Percentiles rank a stretch among this genome's conserved stretches.
phyloP scores from a whole-genome alignment of 306 rosid genomes.

The Cucurbita ficifolia region DNA sequence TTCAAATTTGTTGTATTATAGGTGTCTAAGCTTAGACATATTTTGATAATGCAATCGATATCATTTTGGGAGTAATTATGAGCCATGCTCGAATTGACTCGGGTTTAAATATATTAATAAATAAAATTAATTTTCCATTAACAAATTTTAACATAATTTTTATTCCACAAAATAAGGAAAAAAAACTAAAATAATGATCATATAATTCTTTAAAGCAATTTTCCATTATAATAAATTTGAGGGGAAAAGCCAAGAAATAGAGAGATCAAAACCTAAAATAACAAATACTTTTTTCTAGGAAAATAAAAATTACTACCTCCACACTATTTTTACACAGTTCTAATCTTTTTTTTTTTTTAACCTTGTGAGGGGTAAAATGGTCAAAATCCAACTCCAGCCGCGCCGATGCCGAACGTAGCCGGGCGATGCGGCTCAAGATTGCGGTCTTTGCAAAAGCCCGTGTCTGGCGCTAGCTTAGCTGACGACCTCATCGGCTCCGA shows the following conservation, averaged over 20 bases:
- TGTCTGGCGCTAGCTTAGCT: constrained; percentile 49
- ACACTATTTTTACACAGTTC: neutral
- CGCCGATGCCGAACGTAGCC: constrained; percentile 59
- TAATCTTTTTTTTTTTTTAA: neutral
- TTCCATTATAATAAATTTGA: neutral
- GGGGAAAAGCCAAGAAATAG: neutral
- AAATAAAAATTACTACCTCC: constrained; percentile 1
- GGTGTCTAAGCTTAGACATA: no score
- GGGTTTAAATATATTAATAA: no score
- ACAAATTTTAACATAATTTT: neutral
- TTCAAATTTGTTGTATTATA: no score
- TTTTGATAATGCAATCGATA: no score
- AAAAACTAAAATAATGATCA: no score
- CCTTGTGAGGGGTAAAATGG: neutral
- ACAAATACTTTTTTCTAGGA: neutral
- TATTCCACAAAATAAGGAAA: no score
- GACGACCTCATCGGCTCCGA: constrained; percentile 88
- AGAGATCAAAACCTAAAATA: neutral
- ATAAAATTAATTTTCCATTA: neutral
- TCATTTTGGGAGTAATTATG: no score
- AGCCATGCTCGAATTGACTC: no score
- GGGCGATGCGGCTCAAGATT: constrained; percentile 59
- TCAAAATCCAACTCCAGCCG: constrained; percentile 75
- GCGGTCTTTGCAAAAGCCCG: constrained; percentile 73
- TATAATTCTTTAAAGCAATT: neutral